Evolutionary conservation across 2,329 filamentous ascomycete genomes (phyloP).

Genomic region (Fusarium redolens): DNA sequence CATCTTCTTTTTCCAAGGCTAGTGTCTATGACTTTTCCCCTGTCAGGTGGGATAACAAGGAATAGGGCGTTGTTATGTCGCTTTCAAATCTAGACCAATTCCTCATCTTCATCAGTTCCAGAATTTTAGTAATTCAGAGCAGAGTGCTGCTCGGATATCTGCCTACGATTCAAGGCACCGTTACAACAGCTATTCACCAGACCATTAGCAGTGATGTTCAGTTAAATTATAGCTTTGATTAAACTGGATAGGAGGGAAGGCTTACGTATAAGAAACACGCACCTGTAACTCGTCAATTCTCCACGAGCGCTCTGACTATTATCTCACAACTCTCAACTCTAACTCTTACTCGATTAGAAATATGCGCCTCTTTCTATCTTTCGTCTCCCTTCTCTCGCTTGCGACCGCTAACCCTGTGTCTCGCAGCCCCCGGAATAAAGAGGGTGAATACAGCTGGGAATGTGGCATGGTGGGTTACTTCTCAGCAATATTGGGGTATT

Average conservation of each 20-base stretch:
- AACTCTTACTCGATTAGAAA: too few species aligned
- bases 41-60: not conserved
- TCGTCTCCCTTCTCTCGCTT: not conserved
- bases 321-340: too few species aligned
- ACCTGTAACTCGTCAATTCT: not conserved
- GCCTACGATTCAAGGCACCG: not conserved
- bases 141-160: not conserved
- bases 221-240: not conserved
- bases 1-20: too few species aligned
- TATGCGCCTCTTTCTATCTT: not conserved
- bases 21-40: too few species aligned
- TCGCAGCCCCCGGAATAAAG: not conserved
- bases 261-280: not conserved
- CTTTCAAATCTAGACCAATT: not conserved
- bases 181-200: not conserved
- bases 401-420: not conserved
- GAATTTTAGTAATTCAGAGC: not conserved
- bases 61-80: not conserved
- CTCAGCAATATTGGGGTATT: too few species aligned
- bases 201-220: not conserved
- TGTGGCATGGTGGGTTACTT: constrained; percentile 5
- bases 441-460: constrained; percentile 4
- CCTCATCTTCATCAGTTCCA: accelerated
- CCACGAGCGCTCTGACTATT: not conserved
- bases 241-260: not conserved